Conservation (phyloP, 2,329 filamentous ascomycete genomes). For the Cladobotryum mycophilum region DNA sequence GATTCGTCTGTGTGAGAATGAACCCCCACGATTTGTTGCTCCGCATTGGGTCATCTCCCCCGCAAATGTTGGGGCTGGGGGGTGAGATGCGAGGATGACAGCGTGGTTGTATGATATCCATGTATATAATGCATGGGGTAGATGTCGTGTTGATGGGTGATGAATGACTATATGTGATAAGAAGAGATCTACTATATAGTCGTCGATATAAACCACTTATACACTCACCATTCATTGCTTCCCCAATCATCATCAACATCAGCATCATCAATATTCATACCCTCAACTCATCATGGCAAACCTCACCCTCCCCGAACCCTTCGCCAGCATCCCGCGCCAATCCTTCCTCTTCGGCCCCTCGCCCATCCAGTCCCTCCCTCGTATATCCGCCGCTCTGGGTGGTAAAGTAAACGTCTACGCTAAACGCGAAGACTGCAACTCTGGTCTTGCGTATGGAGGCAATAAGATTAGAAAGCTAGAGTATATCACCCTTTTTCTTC, state of each 20-base stretch:
- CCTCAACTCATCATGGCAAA: constrained; percentile 18
- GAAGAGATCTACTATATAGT: too few species aligned
- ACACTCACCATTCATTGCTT: too few species aligned
- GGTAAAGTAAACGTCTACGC: constrained; percentile 59
- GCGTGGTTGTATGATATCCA: too few species aligned
- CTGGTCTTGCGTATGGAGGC: constrained; percentile 59
- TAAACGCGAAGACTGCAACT: constrained; percentile 68
- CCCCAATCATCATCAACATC: background rate
- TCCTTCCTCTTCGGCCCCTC: constrained; percentile 61
- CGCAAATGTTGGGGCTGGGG: too few species aligned
- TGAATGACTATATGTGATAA: too few species aligned
- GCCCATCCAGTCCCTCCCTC: constrained; percentile 60
- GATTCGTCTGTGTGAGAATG: too few species aligned
- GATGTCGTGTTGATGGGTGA: too few species aligned
- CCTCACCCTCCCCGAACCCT: constrained; percentile 51
- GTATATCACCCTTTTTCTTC: constrained; percentile 24
- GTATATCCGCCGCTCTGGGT: constrained; percentile 56
- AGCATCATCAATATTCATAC: background rate
- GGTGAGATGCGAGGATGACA: too few species aligned
- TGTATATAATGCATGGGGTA: too few species aligned
- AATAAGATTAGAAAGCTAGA: constrained; percentile 67
- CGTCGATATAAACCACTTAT: too few species aligned
- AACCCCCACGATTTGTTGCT: too few species aligned
- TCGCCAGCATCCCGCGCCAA: constrained; percentile 56
- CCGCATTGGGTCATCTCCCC: too few species aligned